Percentiles rank a stretch among this genome's conserved stretches.
phyloP scores from a whole-genome alignment of 805 yeast genomes.

The Cyberlindnera saturnus region DNA sequence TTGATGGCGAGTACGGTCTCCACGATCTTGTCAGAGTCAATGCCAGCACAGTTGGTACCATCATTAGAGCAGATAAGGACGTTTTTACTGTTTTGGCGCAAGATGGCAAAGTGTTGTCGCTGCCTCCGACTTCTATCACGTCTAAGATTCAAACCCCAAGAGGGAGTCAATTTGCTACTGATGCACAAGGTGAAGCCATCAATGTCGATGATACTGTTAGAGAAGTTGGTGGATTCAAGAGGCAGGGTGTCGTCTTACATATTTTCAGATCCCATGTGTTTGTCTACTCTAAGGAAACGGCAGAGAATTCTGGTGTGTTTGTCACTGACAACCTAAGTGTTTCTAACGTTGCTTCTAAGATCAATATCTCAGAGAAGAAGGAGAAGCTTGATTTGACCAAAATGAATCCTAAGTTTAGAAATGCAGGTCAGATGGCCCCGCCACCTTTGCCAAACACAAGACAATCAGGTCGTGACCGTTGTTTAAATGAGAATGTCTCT shows the following conservation, averaged over 20 bases:
- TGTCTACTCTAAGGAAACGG: constrained; percentile 68
- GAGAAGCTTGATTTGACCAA: constrained; percentile 63
- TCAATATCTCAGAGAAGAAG: constrained; percentile 40
- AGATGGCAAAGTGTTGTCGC: constrained; percentile 67
- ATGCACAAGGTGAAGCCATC: constrained; percentile 76
- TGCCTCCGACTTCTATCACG: constrained; percentile 78
- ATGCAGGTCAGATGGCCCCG: constrained; percentile 43
- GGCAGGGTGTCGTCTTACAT: constrained; percentile 85
- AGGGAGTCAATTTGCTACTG: constrained; percentile 80
- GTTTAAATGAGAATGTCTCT: constrained; percentile 78
- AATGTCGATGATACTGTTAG: constrained; percentile 90
- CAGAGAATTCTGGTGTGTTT: constrained; percentile 89
- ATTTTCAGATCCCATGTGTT: constrained; percentile 77
- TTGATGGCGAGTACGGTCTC: constrained; percentile 72
- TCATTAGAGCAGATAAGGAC: constrained; percentile 85
- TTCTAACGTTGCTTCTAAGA: constrained; percentile 80
- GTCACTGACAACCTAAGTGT: constrained; percentile 72
- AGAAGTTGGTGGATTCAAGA: constrained; percentile 74
- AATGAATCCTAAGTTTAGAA: constrained; percentile 76
- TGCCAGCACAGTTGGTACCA: constrained; percentile 81
- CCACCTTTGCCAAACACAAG: constrained; percentile 44
- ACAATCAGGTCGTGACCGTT: constrained; percentile 71
- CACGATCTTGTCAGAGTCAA: constrained; percentile 88
- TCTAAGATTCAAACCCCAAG: constrained; percentile 60
- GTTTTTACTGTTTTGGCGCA: constrained; percentile 73